These are phyloP conservation scores for Groenewaldozyma sp. DNA, from an alignment of 1,139 yeast genomes.

Conservation along the genomic window DNA sequence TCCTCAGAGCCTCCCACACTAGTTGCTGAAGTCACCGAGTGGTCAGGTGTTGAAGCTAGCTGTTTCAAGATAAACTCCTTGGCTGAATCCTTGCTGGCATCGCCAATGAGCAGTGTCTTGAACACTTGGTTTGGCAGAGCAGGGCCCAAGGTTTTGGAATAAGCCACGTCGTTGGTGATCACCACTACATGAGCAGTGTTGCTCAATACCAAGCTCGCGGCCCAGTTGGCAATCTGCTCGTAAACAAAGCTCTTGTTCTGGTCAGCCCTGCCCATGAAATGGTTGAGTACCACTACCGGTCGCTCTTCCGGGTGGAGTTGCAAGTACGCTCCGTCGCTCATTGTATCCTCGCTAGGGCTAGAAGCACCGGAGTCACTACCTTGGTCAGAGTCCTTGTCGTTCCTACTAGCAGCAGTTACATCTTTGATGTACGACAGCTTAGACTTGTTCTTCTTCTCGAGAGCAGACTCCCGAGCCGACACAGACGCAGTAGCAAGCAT, in stretches of 20 bases:
- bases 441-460: slow-evolving; percentile 29
- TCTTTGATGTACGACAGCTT: slow-evolving; percentile 10
- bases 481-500: slow-evolving; percentile 67
- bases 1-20: slow-evolving; percentile 10
- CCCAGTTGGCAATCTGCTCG: slow-evolving; percentile 80
- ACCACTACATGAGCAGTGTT: slow-evolving; percentile 85
- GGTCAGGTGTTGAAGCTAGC: slow-evolving; percentile 29
- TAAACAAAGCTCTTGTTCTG: slow-evolving; percentile 51
- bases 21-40: slow-evolving; percentile 9
- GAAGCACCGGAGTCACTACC: slow-evolving; percentile 7
- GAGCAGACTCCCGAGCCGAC: slow-evolving; percentile 65
- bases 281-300: slow-evolving; percentile 78
- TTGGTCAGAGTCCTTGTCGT: neutral
- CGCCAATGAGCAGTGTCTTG: slow-evolving; percentile 64
- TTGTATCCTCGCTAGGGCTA: slow-evolving; percentile 1
- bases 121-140: slow-evolving; percentile 78
- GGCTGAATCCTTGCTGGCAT: slow-evolving; percentile 69
- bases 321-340: slow-evolving; percentile 65
- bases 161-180: slow-evolving; percentile 77
- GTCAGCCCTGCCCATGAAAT: slow-evolving; percentile 53
- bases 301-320: slow-evolving; percentile 80
- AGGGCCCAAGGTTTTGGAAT: slow-evolving; percentile 55
- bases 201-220: slow-evolving; percentile 62
- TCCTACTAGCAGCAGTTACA: slow-evolving; percentile 1
- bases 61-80: slow-evolving; percentile 61